phyloP scores from a whole-genome alignment of 495 filamentous ascomycete species.

The Hypoxylon crocopeplum region DNA sequence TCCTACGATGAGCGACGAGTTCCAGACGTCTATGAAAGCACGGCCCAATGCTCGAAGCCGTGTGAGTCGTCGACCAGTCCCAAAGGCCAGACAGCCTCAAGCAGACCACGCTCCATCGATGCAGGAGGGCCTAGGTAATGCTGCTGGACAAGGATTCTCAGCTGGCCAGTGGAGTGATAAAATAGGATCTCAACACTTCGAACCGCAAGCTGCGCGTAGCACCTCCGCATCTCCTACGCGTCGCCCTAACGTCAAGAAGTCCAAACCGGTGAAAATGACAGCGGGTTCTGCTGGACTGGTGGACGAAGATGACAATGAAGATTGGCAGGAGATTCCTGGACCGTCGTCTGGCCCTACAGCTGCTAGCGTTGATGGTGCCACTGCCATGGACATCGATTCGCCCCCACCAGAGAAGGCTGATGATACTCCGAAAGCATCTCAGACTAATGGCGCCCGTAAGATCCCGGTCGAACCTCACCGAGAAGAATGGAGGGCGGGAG shows the following conservation, averaged over 20 bases:
- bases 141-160: conserved; percentile 58
- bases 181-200: conserved; percentile 67
- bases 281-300: conserved; percentile 55
- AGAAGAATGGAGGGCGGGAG: conserved; percentile 57
- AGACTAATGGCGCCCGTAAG: conserved; percentile 46
- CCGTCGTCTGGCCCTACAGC: conserved; percentile 14
- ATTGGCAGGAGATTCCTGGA: conserved; percentile 17
- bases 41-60: conserved; percentile 46
- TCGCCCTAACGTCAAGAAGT: conserved; percentile 42
- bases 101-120: conserved; percentile 9
- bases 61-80: conserved; percentile 38
- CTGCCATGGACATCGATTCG: conserved; percentile 64
- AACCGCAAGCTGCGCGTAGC: conserved; percentile 44
- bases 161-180: conserved; percentile 70
- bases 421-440: conserved; percentile 21
- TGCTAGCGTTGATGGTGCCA: conserved; percentile 43
- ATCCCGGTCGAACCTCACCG: conserved; percentile 56
- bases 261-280: conserved; percentile 52
- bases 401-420: conserved; percentile 41
- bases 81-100: conserved; percentile 10
- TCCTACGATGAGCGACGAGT: conserved; percentile 32
- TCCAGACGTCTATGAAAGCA: conserved; percentile 40
- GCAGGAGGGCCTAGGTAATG: conserved; percentile 17
- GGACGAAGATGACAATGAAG: conserved; percentile 50
- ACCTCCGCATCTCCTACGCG: conserved; percentile 49